These are phyloP conservation scores for Themeda triandra DNA, from an alignment of 176 grass and related monocot genomes.

Conservation along the genomic window DNA sequence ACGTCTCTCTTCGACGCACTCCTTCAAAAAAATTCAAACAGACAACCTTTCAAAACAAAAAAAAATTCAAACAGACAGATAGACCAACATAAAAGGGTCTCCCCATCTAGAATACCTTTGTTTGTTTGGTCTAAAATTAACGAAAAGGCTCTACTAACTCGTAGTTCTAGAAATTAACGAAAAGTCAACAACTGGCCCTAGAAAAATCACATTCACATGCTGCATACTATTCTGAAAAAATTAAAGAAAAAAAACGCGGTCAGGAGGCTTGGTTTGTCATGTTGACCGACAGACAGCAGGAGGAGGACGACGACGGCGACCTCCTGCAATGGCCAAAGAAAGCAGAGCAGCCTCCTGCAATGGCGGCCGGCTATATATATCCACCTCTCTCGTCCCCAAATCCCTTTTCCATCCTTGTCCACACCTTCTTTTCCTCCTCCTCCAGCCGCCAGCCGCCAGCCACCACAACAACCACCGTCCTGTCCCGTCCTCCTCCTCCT, in stretches of 20 bases:
- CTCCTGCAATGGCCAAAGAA: not conserved
- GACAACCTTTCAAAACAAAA: no score
- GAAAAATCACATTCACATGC: not conserved
- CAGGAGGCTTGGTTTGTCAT: not conserved
- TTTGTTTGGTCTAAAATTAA: not conserved
- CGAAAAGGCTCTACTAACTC: not conserved
- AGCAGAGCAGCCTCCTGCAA: not conserved
- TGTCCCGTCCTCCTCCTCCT: no score
- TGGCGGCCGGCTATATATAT: conserved; percentile 29
- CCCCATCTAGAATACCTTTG: not conserved
- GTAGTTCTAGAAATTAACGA: not conserved
- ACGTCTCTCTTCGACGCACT: not conserved
- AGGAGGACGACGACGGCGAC: not conserved
- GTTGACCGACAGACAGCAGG: conserved; percentile 10
- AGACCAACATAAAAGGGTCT: no score
- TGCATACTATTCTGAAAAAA: no score
- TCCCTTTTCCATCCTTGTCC: conserved; percentile 17
- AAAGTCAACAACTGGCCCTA: no score
- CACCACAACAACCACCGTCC: not conserved
- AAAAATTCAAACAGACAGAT: no score
- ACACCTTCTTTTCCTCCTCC: not conserved
- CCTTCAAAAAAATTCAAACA: no score
- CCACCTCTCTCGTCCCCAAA: not conserved
- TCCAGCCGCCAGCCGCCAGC: not conserved
- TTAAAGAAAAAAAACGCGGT: not conserved